Evolutionary conservation across 306 rosid genomes (phyloP), one percentile per base, ranked within the genome.

Genomic region (Abrus precatorius): DNA sequence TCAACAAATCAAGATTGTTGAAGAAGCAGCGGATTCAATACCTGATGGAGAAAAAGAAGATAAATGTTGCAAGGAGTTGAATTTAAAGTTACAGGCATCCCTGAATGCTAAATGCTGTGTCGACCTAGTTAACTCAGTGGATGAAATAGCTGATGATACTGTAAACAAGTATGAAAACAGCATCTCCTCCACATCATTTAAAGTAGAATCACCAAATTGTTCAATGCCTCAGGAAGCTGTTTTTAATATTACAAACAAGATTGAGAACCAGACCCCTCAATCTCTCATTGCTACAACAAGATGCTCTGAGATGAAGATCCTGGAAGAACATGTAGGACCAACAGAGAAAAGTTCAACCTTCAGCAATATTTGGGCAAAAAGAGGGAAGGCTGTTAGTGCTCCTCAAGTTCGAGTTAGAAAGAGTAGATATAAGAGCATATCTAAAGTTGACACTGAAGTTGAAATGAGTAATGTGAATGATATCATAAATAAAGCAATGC

Each of bases 331-430:
- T 69, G 67, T 69, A 44, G 38, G 79, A 52, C 71, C 80, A 74
- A 49, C 69, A 2, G 84, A 85, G 67, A 77, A 79, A 69, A 74
- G 71, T 48, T 48, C 80, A 53, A 41, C 71, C 81, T 69, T 47
- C 66, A 41, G 56, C 44, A 89, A 85, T 80, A 81, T 85, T 86
- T 87, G 92, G 97, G 85, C 86, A 52, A 91, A 89, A 85, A 90
- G 92, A 78, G 93, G 90, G 67, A 91, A 87, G 87, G 87, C 86
- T 85, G 82, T 78, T 41, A 89, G 89, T 86, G 91, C 83, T 79
- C 87, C 88, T 80, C 84, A 55, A 74, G 77, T 83, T 77, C 86
- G 41, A 78, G 87, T 86, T 27, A 85, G 88, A 48, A 77, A 36
- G 79, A 85, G 84, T 50, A 80, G 84, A 86, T 56, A 73, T 33